Conservation (phyloP, 495 filamentous ascomycete species). For the Penicillium malachiteum region DNA sequence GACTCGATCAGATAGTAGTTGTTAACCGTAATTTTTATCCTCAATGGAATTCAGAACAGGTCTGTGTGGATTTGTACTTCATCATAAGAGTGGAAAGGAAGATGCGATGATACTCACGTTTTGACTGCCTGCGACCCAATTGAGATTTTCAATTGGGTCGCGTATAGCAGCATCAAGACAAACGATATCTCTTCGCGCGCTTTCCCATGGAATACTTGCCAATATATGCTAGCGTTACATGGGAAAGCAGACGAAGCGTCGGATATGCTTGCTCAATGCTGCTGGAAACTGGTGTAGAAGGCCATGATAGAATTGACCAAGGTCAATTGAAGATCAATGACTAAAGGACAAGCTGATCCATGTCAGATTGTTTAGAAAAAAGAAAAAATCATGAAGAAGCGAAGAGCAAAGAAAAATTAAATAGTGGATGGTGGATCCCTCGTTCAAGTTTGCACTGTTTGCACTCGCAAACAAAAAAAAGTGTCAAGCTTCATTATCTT, state of each 20-base stretch:
- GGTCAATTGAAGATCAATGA: not conserved
- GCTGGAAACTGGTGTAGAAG: not conserved
- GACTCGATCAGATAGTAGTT: constrained; percentile 51
- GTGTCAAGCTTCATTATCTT: constrained; percentile 5
- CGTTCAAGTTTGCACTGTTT: constrained; percentile 32
- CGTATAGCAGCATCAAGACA: too few relatives aligned
- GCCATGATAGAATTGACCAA: not conserved
- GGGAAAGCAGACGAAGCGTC: not conserved
- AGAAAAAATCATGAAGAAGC: constrained; percentile 3
- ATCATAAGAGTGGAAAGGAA: constrained; percentile 38
- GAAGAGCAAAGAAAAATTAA: constrained; percentile 15
- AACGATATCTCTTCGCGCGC: not conserved
- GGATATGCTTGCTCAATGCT: not conserved
- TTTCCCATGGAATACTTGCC: not conserved
- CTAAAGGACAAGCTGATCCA: not conserved
- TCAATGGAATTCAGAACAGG: constrained; percentile 54
- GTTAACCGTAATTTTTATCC: constrained; percentile 42
- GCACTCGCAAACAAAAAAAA: constrained; percentile 29
- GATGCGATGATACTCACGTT: not conserved
- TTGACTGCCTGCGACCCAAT: not conserved
- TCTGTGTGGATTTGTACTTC: constrained; percentile 56
- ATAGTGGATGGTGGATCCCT: constrained; percentile 17
- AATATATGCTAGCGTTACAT: not conserved
- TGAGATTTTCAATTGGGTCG: not conserved
- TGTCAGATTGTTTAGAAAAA: not conserved